Evolutionary conservation across 2,329 filamentous ascomycete species (phyloP).

Genomic region (Fusarium graminum): DNA sequence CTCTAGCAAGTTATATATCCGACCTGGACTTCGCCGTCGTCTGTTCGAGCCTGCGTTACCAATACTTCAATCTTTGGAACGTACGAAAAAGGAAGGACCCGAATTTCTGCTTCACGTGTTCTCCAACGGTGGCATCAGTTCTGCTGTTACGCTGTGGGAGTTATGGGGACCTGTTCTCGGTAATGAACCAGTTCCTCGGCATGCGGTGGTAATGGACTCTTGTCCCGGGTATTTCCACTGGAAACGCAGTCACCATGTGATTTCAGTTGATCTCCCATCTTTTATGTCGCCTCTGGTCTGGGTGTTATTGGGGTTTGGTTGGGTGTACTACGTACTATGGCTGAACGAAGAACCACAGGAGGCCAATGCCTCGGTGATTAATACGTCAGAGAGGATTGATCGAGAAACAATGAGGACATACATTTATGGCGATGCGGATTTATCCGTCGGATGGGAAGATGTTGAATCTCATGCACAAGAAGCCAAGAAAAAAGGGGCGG

Average conservation of each 20-base stretch:
- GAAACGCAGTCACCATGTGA: constrained; percentile 55
- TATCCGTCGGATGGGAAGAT: constrained; percentile 60
- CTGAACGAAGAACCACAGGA: constrained; percentile 51
- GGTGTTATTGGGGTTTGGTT: constrained; percentile 52
- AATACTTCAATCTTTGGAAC: constrained; percentile 52
- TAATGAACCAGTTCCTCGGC: constrained; percentile 54
- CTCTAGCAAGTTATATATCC: constrained; percentile 55
- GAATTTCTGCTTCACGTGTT: constrained; percentile 63
- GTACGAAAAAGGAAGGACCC: constrained; percentile 43
- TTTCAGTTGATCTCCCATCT: constrained; percentile 54
- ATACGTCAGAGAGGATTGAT: constrained; percentile 50
- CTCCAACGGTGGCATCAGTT: constrained; percentile 65
- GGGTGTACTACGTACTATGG: constrained; percentile 51
- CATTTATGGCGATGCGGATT: constrained; percentile 64
- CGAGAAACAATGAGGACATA: constrained; percentile 63
- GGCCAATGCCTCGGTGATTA: constrained; percentile 55
- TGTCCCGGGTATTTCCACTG: constrained; percentile 62
- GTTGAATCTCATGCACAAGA: constrained; percentile 63
- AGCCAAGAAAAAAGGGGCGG: constrained; percentile 57
- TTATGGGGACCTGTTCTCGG: constrained; percentile 38
- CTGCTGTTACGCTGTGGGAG: constrained; percentile 54
- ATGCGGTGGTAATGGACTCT: constrained; percentile 63
- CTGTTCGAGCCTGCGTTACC: constrained; percentile 57
- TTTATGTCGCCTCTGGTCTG: constrained; percentile 54
- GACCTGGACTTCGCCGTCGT: constrained; percentile 49